phyloP scores from a whole-genome alignment of 2,329 filamentous ascomycete genomes.

The Cytospora chrysosperma region DNA sequence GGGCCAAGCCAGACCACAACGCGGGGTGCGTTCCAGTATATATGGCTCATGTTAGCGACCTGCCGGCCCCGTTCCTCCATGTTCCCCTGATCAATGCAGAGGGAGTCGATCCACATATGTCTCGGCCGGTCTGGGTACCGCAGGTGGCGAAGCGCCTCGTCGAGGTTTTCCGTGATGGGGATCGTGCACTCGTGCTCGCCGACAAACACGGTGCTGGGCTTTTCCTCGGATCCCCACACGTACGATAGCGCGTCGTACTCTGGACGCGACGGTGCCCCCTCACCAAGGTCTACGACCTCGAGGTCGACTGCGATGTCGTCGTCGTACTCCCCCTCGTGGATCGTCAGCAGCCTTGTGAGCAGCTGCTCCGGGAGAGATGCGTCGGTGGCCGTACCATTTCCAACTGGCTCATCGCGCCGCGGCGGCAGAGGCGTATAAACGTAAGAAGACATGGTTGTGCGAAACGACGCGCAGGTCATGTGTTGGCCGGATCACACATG shows the following conservation, averaged over 20 bases:
- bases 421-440: background rate
- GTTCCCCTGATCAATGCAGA: slow-evolving; percentile 10
- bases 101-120: slow-evolving; percentile 6
- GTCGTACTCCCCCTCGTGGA: background rate
- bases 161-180: background rate
- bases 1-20: slow-evolving; percentile 9
- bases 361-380: background rate
- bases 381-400: background rate
- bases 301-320: background rate
- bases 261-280: background rate
- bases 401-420: too few relatives aligned
- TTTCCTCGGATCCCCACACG: background rate
- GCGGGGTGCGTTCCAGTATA: background rate
- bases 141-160: background rate
- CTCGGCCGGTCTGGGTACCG: background rate
- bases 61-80: background rate
- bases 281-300: background rate
- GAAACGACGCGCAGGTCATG: too few relatives aligned
- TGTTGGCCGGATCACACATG: too few relatives aligned
- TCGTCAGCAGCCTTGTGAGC: background rate
- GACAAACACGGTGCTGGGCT: background rate
- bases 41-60: slow-evolving; percentile 1
- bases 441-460: background rate
- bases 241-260: background rate
- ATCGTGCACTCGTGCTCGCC: background rate